phyloP scores from a whole-genome alignment of 768 basidiomycete species.

The Amyloporia xantha region DNA sequence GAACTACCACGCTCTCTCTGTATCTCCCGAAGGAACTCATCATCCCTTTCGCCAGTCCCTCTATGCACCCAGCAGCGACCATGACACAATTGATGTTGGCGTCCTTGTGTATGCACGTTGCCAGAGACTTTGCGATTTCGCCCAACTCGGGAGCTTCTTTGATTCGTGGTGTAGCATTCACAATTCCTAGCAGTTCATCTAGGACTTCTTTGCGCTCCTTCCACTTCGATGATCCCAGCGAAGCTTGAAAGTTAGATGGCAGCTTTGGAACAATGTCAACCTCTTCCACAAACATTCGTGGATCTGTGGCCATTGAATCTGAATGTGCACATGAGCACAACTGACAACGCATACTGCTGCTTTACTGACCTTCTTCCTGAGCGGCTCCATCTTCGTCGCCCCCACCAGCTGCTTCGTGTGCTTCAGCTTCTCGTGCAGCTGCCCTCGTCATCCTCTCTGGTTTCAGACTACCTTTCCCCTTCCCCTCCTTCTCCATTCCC shows the following conservation, averaged over 20 bases:
- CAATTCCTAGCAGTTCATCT: slow-evolving; percentile 69
- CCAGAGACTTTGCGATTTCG: slow-evolving; percentile 71
- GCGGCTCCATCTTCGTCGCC: slow-evolving; percentile 32
- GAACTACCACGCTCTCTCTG: slow-evolving; percentile 63
- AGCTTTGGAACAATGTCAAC: slow-evolving; percentile 74
- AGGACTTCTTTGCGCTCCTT: slow-evolving; percentile 93
- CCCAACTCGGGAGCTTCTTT: slow-evolving; percentile 73
- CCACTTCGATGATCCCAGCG: slow-evolving; percentile 91
- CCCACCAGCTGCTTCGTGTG: slow-evolving; percentile 28
- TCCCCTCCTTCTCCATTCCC: slow-evolving; percentile 73
- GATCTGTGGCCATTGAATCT: slow-evolving; percentile 57
- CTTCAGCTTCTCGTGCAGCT: slow-evolving; percentile 67
- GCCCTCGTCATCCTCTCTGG: slow-evolving; percentile 73
- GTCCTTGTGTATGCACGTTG: slow-evolving; percentile 76
- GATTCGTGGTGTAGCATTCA: slow-evolving; percentile 68
- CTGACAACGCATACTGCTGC: neutral
- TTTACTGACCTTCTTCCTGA: slow-evolving; percentile 38
- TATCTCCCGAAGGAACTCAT: slow-evolving; percentile 68
- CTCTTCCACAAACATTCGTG: slow-evolving; percentile 72
- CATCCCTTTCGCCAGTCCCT: slow-evolving; percentile 80
- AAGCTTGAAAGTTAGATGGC: slow-evolving; percentile 64
- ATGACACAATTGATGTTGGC: slow-evolving; percentile 96
- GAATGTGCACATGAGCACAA: slow-evolving; percentile 31
- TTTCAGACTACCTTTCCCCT: slow-evolving; percentile 76
- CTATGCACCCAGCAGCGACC: slow-evolving; percentile 77